Evolutionary conservation across 495 filamentous ascomycete species (phyloP).

Genomic region (Hyaloscypha finlandica): DNA sequence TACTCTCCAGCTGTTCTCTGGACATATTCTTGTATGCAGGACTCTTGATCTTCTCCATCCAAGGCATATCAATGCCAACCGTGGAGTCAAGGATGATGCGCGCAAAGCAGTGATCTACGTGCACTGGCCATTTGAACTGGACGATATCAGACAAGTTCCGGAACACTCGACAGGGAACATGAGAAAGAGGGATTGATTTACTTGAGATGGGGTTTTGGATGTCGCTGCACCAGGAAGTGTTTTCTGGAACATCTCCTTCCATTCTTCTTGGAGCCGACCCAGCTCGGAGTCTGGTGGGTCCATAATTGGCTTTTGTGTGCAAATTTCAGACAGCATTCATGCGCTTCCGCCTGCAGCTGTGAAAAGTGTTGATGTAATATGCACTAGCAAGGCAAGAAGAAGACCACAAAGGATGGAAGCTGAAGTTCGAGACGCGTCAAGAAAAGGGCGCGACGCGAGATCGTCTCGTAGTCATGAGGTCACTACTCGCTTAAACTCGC

Average conservation of each 20-base stretch:
- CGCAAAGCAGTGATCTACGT: conserved; percentile 29
- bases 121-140: conserved; percentile 26
- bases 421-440: conserved; percentile 26
- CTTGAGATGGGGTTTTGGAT: conserved; percentile 19
- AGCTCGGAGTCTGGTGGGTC: conserved; percentile 16
- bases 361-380: neutral
- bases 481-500: conserved; percentile 9
- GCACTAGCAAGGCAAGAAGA: neutral
- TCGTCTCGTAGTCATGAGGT: conserved; percentile 30
- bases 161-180: neutral
- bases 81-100: conserved; percentile 35
- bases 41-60: conserved; percentile 30
- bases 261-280: conserved; percentile 29
- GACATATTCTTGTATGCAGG: conserved; percentile 35
- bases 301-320: conserved; percentile 26
- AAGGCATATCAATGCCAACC: conserved; percentile 30
- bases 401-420: neutral
- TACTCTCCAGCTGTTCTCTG: conserved; percentile 32
- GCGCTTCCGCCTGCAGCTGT: neutral
- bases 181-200: neutral
- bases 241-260: conserved; percentile 27
- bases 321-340: no score
- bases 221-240: conserved; percentile 25
- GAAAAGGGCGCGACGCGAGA: conserved; percentile 26
- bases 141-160: neutral